phyloP scores from a whole-genome alignment of 192 early-diverging fungal genomes.

The Mortierella hygrophila region DNA sequence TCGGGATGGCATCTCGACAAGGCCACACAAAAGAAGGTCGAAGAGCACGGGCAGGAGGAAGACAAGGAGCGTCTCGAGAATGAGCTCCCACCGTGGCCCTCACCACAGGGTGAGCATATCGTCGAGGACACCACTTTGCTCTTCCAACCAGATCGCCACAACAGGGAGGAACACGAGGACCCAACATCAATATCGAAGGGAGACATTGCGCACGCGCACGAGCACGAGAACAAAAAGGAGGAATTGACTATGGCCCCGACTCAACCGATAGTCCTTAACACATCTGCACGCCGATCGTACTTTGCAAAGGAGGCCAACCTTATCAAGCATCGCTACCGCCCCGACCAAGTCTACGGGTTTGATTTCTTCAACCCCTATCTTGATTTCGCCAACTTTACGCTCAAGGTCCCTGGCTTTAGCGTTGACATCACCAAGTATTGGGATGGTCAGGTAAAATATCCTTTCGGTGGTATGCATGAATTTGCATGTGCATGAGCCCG shows the following conservation, averaged over 20 bases:
- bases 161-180: constrained; percentile 20
- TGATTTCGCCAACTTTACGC: constrained; percentile 60
- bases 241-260: constrained; percentile 9
- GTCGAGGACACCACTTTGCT: constrained; percentile 33
- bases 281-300: constrained; percentile 63
- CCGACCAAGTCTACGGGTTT: constrained; percentile 79
- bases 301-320: constrained; percentile 66
- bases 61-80: constrained; percentile 24
- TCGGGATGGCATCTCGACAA: constrained; percentile 39
- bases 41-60: constrained; percentile 17
- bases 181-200: neutral
- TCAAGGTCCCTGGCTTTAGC: constrained; percentile 62
- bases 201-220: constrained; percentile 5
- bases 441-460: constrained; percentile 74
- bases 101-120: constrained; percentile 54
- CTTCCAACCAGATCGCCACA: neutral
- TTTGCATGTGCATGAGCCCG: constrained; percentile 43
- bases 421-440: constrained; percentile 64
- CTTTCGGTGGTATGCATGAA: constrained; percentile 63
- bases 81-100: constrained; percentile 60
- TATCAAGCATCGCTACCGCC: constrained; percentile 61
- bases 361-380: constrained; percentile 75
- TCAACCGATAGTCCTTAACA: constrained; percentile 18
- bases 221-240: constrained; percentile 7
- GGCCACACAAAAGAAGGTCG: constrained; percentile 32